Evolutionary conservation across 345 rosid genomes (phyloP), one percentile per base, ranked within the genome.

Genomic region (Populus simonii): DNA sequence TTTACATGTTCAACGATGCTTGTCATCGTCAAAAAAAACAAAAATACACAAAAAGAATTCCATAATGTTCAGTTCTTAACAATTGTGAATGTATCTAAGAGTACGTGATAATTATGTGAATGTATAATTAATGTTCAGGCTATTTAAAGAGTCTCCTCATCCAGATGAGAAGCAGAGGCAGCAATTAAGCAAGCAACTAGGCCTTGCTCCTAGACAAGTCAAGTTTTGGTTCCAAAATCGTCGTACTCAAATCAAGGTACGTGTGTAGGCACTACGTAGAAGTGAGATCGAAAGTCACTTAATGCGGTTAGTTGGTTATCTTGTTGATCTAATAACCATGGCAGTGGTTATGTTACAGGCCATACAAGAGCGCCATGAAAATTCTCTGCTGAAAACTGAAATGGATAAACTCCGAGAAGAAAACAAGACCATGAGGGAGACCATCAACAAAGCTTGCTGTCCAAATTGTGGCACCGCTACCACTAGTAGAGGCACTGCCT

Each of bases 201-300:
- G 99, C 16, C 92, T 96, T 49, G 97, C 97, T 78, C 98, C 97
- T 7, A 86, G 97, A 57, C 99, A 96, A 84, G 98, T 96, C 85
- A 96, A 96, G 88, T 96, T 96, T 87, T 96, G 99, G 99, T 96
- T 96, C 76, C 99, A 96, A 84, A 96, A 96, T 84, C 96, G 99
- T 43, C 89, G 99, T 36, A 96, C 99, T 41, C 99, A 96, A 81
- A 90, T 96, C 81, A 94, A 96, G 94, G 98, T 92, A 82, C 6
- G 1, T 33, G 35, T 33, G 35, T 33, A 33, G 35, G 35, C 3
- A 33, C 35, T 33, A 33, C 35, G 27, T n/a, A 57, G 63, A n/a
- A n/a, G 11, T 41, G 45, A 57, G 63, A 57, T 57, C 63, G 8
- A 3, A 17, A 65, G 12, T 29, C 38, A 5, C 38, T 63, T 4